A percentile compares a stretch with the other conserved stretches of the same genome.
These are phyloP conservation scores for Eragrostis nindensis DNA, from an alignment of 176 grass and related monocot genomes.

Conservation along the genomic window DNA sequence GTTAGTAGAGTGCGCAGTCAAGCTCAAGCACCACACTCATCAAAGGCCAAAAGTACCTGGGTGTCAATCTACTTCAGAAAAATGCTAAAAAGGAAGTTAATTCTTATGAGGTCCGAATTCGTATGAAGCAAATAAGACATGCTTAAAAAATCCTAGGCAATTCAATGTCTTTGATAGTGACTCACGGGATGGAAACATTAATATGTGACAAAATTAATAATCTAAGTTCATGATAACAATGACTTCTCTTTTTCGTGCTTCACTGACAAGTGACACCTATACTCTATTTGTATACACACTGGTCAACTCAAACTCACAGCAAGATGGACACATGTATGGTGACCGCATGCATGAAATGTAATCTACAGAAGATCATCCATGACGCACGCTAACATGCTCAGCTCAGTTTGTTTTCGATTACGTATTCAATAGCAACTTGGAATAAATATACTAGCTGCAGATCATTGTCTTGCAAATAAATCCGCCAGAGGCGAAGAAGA, in stretches of 20 bases:
- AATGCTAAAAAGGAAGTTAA: too few species aligned
- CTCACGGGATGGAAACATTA: neutral
- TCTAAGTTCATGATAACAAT: neutral
- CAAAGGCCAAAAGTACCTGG: too few species aligned
- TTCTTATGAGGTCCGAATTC: too few species aligned
- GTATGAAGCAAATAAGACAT: too few species aligned
- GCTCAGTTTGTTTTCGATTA: neutral
- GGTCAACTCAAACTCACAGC: neutral
- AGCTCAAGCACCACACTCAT: too few species aligned
- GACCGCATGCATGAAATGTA: neutral
- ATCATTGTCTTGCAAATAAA: neutral
- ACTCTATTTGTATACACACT: neutral
- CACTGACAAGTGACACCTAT: neutral
- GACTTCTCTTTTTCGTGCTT: neutral
- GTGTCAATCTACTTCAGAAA: too few species aligned
- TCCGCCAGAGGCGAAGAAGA: neutral
- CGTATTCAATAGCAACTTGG: neutral
- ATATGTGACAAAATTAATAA: neutral
- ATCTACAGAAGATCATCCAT: slow-evolving; percentile 4
- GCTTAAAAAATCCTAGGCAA: neutral
- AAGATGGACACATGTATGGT: neutral
- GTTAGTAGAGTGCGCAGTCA: too few species aligned
- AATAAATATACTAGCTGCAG: neutral
- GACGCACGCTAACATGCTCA: neutral
- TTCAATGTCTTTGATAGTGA: neutral